These are phyloP conservation scores for Neocallimastix lanati DNA, from an alignment of 192 early-diverging fungal genomes.

Conservation along the genomic window DNA sequence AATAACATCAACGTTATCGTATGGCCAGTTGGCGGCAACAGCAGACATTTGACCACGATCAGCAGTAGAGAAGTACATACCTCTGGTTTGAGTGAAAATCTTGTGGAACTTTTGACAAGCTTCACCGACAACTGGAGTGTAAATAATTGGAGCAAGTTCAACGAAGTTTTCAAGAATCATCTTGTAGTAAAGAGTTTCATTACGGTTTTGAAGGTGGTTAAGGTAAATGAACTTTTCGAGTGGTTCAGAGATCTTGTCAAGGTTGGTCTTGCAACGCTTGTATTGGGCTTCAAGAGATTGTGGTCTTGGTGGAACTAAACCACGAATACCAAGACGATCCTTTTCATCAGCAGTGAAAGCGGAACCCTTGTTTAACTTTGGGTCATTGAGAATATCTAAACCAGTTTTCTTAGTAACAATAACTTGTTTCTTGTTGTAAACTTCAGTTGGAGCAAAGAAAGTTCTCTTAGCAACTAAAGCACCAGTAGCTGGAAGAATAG, in stretches of 20 bases:
- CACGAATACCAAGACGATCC: conserved; percentile 36
- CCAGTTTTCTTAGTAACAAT: neutral
- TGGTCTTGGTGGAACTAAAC: conserved; percentile 51
- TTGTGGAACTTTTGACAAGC: conserved; percentile 76
- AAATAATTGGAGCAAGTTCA: conserved; percentile 60
- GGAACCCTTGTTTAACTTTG: conserved; percentile 22
- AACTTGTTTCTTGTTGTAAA: neutral
- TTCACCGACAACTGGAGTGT: conserved; percentile 60
- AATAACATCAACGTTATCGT: conserved; percentile 38
- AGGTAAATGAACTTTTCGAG: conserved; percentile 78
- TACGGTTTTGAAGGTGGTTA: conserved; percentile 57
- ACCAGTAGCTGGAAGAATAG: neutral
- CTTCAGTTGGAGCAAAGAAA: neutral
- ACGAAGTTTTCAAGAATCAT: conserved; percentile 53
- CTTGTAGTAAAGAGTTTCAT: conserved; percentile 68
- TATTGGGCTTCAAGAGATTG: conserved; percentile 59
- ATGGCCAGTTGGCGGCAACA: conserved; percentile 60
- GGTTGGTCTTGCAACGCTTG: conserved; percentile 46
- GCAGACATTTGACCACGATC: conserved; percentile 54
- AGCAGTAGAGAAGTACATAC: conserved; percentile 66
- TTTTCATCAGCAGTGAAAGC: conserved; percentile 24
- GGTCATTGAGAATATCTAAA: neutral
- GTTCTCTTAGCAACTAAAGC: neutral
- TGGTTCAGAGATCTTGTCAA: conserved; percentile 42
- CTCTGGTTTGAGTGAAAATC: conserved; percentile 63